Evolutionary conservation across 768 basidiomycete genomes (phyloP), one percentile per base, ranked within the genome.

Genomic region (Lyophyllum shimeji): DNA sequence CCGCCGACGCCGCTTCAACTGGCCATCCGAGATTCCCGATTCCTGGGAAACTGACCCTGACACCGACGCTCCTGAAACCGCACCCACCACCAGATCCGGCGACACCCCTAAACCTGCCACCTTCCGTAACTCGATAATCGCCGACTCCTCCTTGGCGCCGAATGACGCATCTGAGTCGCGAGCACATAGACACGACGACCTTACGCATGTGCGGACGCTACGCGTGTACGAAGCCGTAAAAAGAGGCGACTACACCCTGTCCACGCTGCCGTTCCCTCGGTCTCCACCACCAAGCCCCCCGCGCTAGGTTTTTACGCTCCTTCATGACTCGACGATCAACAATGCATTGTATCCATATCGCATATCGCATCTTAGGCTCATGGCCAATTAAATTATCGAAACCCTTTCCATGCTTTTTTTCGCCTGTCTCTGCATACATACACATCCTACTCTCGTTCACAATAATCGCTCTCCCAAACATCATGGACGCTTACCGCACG

Each of bases 1-100:
- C 72, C 82, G 83, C 39, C 81, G 86, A 50, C 74, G 73, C 53
- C 82, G 88, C 40, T 82, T 89, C 66, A 82, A 87, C 62, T 89
- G 86, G 87, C 85, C 86, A 5, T 71, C 76, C 39, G 78, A 81
- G 43, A 65, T 69, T 27, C 65, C 72, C 3, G 45, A 50, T 45
- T 54, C 27, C 44, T 56, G 60, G 48, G 74, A 75, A 57, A 61
- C 62, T 52, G 65, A 66, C 46, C 27, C 66, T 27, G 72, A 71
- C 7, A 27, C 34, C 24, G 31, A 60, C 23, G 56, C 59, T 42
- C 42, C 62, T 43, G 66, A 59, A 63, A 47, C 46, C 45, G 40
- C 49, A 47, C 44, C 49, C 53, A 40, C 50, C 39, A 53, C 46
- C 48, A 55, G 60, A 48, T 50, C 52, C 55, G 55, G 56, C 18